phyloP scores from a whole-genome alignment of 202 grass and related monocot genomes.

The Musa balbisiana region DNA sequence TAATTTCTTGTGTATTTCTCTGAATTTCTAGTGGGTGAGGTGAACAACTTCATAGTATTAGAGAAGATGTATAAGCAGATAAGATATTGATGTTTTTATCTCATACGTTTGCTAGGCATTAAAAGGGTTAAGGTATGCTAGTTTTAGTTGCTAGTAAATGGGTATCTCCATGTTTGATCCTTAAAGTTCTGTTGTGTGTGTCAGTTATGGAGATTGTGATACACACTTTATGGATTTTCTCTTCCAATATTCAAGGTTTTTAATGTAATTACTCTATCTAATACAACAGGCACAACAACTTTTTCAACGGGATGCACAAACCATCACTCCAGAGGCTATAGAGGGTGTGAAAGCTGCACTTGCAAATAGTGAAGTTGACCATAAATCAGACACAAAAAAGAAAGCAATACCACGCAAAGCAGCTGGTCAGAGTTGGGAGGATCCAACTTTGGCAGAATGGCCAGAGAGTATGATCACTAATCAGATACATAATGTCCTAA shows the following conservation, averaged over 20 bases:
- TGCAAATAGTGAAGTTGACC: conserved; percentile 77
- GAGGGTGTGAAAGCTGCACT: conserved; percentile 93
- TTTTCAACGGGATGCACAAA: conserved; percentile 89
- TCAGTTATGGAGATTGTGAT: neutral
- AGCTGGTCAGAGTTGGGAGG: conserved; percentile 80
- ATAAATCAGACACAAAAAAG: conserved; percentile 66
- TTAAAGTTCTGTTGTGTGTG: too few relatives aligned
- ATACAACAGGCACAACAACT: conserved; percentile 64
- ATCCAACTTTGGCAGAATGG: conserved; percentile 89
- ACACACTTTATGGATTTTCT: neutral
- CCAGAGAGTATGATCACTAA: conserved; percentile 53
- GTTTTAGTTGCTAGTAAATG: too few relatives aligned
- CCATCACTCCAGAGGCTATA: conserved; percentile 91
- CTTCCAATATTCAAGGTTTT: neutral
- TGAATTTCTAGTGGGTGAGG: too few relatives aligned
- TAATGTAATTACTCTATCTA: neutral
- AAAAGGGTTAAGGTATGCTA: too few relatives aligned
- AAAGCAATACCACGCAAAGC: conserved; percentile 74
- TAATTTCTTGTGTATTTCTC: too few relatives aligned
- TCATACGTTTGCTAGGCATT: too few relatives aligned
- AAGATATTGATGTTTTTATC: too few relatives aligned
- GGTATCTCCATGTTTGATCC: too few relatives aligned
- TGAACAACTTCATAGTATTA: too few relatives aligned
- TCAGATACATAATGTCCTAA: neutral
- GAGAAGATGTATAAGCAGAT: too few relatives aligned